Base-by-base conservation (phyloP, 148 eudicot genomes). In the Dianthus caryophyllus region DNA sequence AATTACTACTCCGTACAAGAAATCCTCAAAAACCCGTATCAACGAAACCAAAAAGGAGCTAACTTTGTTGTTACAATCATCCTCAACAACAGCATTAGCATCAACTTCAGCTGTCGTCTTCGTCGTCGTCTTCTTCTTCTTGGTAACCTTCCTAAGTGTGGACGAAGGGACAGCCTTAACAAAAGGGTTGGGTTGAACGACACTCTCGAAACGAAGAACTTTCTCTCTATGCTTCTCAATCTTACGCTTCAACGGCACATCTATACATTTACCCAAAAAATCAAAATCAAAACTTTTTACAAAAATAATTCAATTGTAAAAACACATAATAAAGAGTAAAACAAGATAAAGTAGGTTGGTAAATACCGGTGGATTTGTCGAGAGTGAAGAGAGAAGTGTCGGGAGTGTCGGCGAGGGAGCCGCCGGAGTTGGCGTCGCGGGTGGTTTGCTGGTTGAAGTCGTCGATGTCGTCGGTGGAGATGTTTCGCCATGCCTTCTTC, bases 401-500 rank as follows among this genome's bases (percentile, higher is more conserved):
- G 56, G 98, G 91, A 49, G 78, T 73, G 2, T 80, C 63, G 39
- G 89, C 71, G 48, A 93, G 87, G 1, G 95, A 78, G 41, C 98
- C 98, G 18, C 98, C 98, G 44, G 98, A 81, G 73, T 84, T 88
- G 21, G 96, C 96, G 65, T 93, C 98, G 49, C 89, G 89, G 10
- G 91, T 89, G 14, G 95, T 18, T 41, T 87, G 83, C 56, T 93
- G 95, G 60, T 75, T 84, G 80, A 67, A 87, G 17, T 87, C 84
- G 30, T 84, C 91, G 41, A 93, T 68, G 64, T 85, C 98, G 55
- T 80, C 79, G 0, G 98, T 83, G 80, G 91, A 85, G 17, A 89
- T 85, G 41, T 89, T 93, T 51, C 98, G 80, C 98, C 96, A 89
- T 51, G 86, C 95, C 54, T 87, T 93, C 84, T 93, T 93, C 11